Percentiles rank a stretch among this genome's conserved stretches.
Conservation (phyloP, 225 moss, liverwort and hornwort genomes). For the Takakia lepidozioides region DNA sequence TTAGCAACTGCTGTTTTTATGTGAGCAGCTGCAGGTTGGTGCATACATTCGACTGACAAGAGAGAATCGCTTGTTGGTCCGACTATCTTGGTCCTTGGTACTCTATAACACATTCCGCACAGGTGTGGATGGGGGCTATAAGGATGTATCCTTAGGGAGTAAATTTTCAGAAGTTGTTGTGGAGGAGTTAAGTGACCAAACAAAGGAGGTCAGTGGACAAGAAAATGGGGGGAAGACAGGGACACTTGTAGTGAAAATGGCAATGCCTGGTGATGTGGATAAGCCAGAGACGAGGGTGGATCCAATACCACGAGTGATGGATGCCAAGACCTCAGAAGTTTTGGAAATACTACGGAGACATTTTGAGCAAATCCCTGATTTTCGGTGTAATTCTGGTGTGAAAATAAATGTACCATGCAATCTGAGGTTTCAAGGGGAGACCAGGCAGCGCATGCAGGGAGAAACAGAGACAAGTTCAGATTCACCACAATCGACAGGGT, state of each 20-base stretch:
- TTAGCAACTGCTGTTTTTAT: no score
- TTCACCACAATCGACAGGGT: conserved; percentile 3
- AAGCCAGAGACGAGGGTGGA: conserved; percentile 14
- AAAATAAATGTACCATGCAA: conserved; percentile 68
- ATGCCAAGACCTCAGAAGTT: conserved; percentile 61
- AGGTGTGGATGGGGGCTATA: conserved; percentile 37
- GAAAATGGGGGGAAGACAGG: conserved; percentile 2
- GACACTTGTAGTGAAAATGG: conserved; percentile 2
- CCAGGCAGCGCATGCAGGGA: conserved; percentile 24
- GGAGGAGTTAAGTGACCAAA: conserved; percentile 41
- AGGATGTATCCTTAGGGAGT: conserved; percentile 18
- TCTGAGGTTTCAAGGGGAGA: conserved; percentile 58
- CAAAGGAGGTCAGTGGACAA: conserved; percentile 12
- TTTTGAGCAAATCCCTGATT: conserved; percentile 82
- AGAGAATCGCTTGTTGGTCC: conserved; percentile 61
- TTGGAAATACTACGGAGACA: conserved; percentile 66
- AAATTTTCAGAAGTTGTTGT: conserved; percentile 30
- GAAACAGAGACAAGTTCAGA: conserved; percentile 29
- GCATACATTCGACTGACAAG: conserved; percentile 68
- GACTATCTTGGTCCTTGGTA: conserved; percentile 93
- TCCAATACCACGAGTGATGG: conserved; percentile 70
- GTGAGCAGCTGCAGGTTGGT: conserved; percentile 42
- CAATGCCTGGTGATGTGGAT: conserved; percentile 8
- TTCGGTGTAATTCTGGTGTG: conserved; percentile 66
- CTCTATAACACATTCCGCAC: conserved; percentile 72